phyloP scores from a whole-genome alignment of 148 eudicot species.

The Rhododendron ovatum region DNA sequence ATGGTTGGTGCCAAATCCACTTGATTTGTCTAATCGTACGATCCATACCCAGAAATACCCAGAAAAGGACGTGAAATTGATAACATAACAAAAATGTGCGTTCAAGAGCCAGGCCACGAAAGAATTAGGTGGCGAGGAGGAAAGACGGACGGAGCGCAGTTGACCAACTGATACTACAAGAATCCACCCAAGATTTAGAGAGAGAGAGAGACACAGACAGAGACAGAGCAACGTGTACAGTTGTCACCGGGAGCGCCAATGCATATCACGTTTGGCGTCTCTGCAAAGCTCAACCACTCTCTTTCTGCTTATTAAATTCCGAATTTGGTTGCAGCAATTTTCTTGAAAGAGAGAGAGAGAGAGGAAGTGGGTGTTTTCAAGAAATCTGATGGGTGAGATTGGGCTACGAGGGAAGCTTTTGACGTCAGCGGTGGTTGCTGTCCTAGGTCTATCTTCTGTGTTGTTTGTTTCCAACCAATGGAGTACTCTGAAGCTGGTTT shows the following conservation, averaged over 20 bases:
- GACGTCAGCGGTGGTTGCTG: background rate
- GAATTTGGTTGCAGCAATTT: background rate
- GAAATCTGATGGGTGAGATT: slow-evolving; percentile 1
- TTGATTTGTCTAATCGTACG: too few relatives aligned
- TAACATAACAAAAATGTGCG: too few relatives aligned
- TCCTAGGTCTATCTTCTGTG: background rate
- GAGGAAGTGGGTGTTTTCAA: background rate
- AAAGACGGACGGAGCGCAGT: too few relatives aligned
- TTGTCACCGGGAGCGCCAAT: background rate
- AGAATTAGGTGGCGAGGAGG: too few relatives aligned
- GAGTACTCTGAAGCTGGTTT: background rate
- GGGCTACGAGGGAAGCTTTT: background rate
- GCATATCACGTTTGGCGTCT: background rate
- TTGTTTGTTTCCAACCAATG: background rate
- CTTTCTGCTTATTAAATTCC: background rate
- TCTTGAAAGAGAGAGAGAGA: background rate
- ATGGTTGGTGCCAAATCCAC: too few relatives aligned
- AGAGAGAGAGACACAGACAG: too few relatives aligned
- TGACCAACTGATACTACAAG: too few relatives aligned
- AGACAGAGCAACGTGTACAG: background rate
- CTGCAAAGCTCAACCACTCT: background rate
- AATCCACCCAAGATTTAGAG: too few relatives aligned
- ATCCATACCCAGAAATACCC: background rate
- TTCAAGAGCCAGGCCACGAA: too few relatives aligned
- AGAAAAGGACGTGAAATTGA: background rate